Evolutionary conservation across 192 early-diverging fungal genomes (phyloP).

Genomic region (Entrophospora sp.): DNA sequence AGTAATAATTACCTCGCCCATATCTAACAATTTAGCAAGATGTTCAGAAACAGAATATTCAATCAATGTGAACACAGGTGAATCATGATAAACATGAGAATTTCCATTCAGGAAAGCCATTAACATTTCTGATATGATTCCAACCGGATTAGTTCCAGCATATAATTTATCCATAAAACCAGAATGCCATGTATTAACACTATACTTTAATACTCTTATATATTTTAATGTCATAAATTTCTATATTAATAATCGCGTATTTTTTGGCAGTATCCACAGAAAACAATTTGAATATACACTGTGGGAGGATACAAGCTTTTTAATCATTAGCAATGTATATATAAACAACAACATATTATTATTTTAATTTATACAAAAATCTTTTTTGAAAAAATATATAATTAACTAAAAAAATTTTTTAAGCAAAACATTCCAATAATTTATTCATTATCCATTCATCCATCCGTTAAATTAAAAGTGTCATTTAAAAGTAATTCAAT

Average conservation of each 20-base stretch:
- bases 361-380: too few relatives aligned
- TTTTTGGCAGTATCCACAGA: too few relatives aligned
- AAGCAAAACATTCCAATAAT: too few relatives aligned
- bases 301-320: too few relatives aligned
- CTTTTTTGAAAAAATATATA: too few relatives aligned
- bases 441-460: too few relatives aligned
- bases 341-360: too few relatives aligned
- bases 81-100: conserved; percentile 66
- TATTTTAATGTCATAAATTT: too few relatives aligned
- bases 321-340: too few relatives aligned
- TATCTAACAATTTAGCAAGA: conserved; percentile 35
- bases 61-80: conserved; percentile 62
- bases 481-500: conserved; percentile 71
- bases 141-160: conserved; percentile 64
- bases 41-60: conserved; percentile 50
- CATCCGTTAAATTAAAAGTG: conserved; percentile 26
- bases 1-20: conserved; percentile 31
- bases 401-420: too few relatives aligned
- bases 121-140: conserved; percentile 61
- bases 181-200: conserved; percentile 57
- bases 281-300: too few relatives aligned
- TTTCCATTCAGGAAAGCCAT: conserved; percentile 68
- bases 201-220: conserved; percentile 41
- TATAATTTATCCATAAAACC: conserved; percentile 80
- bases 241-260: too few relatives aligned